These are phyloP conservation scores for Sporisorium iseilematis-ciliati DNA, from an alignment of 1,284 basidiomycete genomes.

Conservation along the genomic window DNA sequence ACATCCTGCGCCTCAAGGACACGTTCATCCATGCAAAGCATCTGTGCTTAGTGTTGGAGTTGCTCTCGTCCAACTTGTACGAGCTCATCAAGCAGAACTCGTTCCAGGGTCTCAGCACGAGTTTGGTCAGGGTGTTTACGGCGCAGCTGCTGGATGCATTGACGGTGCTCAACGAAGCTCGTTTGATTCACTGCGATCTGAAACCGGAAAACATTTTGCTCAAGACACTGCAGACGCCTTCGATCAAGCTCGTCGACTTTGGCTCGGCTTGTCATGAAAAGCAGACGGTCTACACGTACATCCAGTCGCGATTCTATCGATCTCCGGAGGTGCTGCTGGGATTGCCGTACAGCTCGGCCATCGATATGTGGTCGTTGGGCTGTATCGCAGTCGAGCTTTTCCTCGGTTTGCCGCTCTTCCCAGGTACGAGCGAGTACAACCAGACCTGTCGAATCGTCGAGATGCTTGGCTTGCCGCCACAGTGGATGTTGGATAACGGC, in stretches of 20 bases:
- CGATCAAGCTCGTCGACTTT: constrained; percentile 99
- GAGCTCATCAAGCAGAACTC: constrained; percentile 99
- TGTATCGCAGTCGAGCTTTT: constrained; percentile 98
- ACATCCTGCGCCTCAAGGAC: constrained; percentile 93
- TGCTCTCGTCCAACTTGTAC: constrained; percentile 96
- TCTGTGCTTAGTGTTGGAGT: constrained; percentile 96
- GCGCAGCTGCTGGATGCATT: constrained; percentile 93
- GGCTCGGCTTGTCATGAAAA: constrained; percentile 98
- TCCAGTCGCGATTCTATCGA: constrained; percentile 98
- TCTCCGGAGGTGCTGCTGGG: constrained; percentile 97
- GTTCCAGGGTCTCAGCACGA: constrained; percentile 95
- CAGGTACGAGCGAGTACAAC: constrained; percentile 98
- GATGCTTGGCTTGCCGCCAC: constrained; percentile 94
- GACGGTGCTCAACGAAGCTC: constrained; percentile 91
- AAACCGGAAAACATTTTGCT: constrained; percentile 75
- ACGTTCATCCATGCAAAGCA: constrained; percentile 97
- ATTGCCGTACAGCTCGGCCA: constrained; percentile 90
- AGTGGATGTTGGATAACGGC: constrained; percentile 93
- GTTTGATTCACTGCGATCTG: constrained; percentile 96
- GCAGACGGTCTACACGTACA: constrained; percentile 99
- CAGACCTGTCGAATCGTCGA: constrained; percentile 96
- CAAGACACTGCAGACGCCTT: constrained; percentile 84
- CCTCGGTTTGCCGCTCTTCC: constrained; percentile 93
- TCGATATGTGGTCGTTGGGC: constrained; percentile 95
- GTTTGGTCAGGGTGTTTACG: constrained; percentile 97